Evolutionary conservation across 2,329 filamentous ascomycete genomes (phyloP), one percentile per base, ranked within the genome.

Genomic region (Myrmaecium sp.): DNA sequence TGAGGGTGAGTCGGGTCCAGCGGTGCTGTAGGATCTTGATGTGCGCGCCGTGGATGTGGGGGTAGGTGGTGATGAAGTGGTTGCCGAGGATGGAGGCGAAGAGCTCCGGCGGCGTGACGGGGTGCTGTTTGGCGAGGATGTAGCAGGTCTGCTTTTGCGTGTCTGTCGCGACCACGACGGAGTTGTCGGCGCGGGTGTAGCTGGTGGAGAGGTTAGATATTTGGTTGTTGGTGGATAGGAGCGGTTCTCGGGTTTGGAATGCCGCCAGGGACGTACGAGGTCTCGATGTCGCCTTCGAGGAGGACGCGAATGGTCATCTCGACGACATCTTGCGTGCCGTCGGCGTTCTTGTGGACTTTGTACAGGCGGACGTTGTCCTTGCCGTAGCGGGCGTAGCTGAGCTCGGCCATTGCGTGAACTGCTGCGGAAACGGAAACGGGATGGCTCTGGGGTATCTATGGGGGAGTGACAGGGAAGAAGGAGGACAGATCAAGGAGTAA

Each of bases 361-460:
- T 78, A 92, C 44, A 98, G 72, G 46, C 89, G 84, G 66, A 98
- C 77, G 61, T 98, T 95, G 69, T 95, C 89, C 71, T 98, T 86
- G 60, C 79, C 79, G 52, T 84, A 86, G 49, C 74, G 72, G 42
- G 79, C 78, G 43, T 58, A 56, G 39, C 47, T 54, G 36, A 64
- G 57, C 32, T 57, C 44, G 38, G 58, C 48, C 56, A 62, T 61
- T 32, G 33, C 47, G 40, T 22, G n/a, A 28, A 21, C 33, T 6
- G 29, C 27, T 21, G n/a, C 21, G 24, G n/a, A 30, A 16, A 28
- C 17, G 11, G 14, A 25, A 25, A n/a, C n/a, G n/a, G n/a, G n/a
- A n/a, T n/a, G n/a, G n/a, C n/a, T n/a, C n/a, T n/a, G n/a, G n/a
- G n/a, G n/a, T n/a, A n/a, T n/a, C n/a, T n/a, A 19, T 16, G 14